Evolutionary conservation across 176 grass and related monocot species (phyloP).

Genomic region (Bolboschoenus planiculmis): DNA sequence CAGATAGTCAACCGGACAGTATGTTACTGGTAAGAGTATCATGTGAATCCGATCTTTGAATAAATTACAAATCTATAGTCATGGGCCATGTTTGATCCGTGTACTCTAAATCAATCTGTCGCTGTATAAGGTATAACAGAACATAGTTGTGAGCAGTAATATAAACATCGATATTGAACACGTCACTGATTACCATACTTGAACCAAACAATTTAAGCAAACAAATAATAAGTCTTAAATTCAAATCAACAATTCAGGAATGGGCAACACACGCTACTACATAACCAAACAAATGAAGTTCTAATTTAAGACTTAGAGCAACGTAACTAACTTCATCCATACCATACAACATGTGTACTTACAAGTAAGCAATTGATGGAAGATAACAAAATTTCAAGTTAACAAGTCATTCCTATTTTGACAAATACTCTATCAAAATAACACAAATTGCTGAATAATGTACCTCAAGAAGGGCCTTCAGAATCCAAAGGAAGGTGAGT

Average conservation of each 20-base stretch:
- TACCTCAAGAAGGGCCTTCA: constrained; percentile 94
- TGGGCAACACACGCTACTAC: background rate
- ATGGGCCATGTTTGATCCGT: background rate
- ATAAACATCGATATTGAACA: constrained; percentile 1
- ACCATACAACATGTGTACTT: background rate
- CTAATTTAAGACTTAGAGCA: background rate
- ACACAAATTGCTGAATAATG: background rate
- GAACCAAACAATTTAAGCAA: background rate
- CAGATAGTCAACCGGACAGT: background rate
- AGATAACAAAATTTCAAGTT: background rate
- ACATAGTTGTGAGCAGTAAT: background rate
- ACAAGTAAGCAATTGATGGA: background rate
- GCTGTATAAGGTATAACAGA: background rate
- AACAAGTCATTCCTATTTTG: background rate
- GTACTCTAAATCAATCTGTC: background rate
- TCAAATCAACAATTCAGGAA: background rate
- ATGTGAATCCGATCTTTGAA: background rate
- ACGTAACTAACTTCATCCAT: background rate
- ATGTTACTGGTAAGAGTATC: background rate
- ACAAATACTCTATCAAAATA: background rate
- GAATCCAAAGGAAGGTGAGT: constrained; percentile 73
- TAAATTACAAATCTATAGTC: background rate
- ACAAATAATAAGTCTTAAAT: background rate
- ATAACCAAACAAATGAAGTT: background rate
- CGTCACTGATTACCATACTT: background rate